Evolutionary conservation across 371 early-diverging fungal species (phyloP), one percentile per base, ranked within the genome.

Genomic region (Mortierella sp.): DNA sequence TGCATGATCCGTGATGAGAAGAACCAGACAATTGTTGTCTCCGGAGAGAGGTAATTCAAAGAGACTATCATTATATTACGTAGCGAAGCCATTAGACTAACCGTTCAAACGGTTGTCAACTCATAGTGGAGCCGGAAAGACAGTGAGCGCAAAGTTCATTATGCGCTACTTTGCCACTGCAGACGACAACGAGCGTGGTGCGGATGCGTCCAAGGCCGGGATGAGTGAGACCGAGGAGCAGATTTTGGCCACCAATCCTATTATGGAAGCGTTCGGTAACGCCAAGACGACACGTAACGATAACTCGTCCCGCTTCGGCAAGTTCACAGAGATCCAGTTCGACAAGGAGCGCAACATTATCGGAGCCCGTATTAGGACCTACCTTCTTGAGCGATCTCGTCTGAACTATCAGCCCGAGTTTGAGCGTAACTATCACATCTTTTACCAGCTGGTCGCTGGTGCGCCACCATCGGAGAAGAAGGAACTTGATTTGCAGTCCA

Each of bases 221-320:
- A 89, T 92, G 86, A 92, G 92, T 43, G 90, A 90, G 60, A 91
- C 92, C 0, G 94, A 94, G 79, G 90, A 92, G 65, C 92, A 92
- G 82, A 92, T 94, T 68, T 70, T 94, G 84, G 92, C 98, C 15
- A 97, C 99, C 56, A 99, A 99, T 81, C 99, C 99, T 21, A 95
- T 99, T 75, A 92, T 99, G 85, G 99, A 99, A 89, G 94, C 98
- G 23, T 99, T 99, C 83, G 99, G 99, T 80, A 99, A 99, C 87
- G 97, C 99, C 56, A 99, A 99, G 82, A 99, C 99, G n/a, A 95
- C 96, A 2, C 87, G 98, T 80, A 99, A 99, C 83, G 97, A 99
- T 82, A 99, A 99, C 84, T 92, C 93, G 60, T 97, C 97, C 60
- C 92, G 99, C 21, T 99, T 99, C 82, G 99, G 99, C 53, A 99